Conservation (phyloP, 371 early-diverging fungal genomes). For the Apophysomyces variabilis region DNA sequence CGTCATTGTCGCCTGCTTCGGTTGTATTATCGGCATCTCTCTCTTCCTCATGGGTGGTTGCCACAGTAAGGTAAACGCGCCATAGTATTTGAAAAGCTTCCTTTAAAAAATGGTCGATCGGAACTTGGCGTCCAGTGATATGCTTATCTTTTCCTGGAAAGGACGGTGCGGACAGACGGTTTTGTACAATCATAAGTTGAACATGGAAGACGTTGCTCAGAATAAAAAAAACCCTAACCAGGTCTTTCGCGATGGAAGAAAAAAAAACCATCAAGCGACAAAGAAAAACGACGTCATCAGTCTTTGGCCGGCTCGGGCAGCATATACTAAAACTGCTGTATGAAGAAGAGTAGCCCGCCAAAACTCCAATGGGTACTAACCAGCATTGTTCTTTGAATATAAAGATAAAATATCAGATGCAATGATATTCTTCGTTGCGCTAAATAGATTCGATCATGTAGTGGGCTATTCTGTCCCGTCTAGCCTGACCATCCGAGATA, state of each 20-base stretch:
- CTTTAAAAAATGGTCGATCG: conserved; percentile 24
- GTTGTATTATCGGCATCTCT: conserved; percentile 15
- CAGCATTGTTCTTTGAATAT: no score
- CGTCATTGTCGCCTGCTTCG: conserved; percentile 20
- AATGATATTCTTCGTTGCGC: no score
- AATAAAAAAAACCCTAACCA: conserved; percentile 1
- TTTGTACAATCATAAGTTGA: conserved; percentile 19
- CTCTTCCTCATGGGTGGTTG: conserved; percentile 16
- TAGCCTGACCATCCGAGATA: no score
- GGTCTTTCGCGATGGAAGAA: neutral
- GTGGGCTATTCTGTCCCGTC: no score
- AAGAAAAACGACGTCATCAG: conserved; percentile 1
- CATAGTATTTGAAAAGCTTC: conserved; percentile 26
- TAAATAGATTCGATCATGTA: no score
- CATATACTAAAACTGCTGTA: no score
- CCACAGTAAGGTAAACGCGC: conserved; percentile 19
- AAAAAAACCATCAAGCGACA: neutral
- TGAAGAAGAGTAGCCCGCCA: no score
- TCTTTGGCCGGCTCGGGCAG: no score
- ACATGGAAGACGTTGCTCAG: conserved; percentile 8
- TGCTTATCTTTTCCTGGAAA: conserved; percentile 16
- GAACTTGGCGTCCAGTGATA: conserved; percentile 1
- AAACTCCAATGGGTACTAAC: no score
- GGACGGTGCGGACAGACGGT: conserved; percentile 17
- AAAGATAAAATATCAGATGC: no score